A percentile compares a stretch with the other conserved stretches of the same genome.
These are phyloP conservation scores for Phytopythium litorale DNA, from an alignment of 352 stramenopile species.

Conservation along the genomic window DNA sequence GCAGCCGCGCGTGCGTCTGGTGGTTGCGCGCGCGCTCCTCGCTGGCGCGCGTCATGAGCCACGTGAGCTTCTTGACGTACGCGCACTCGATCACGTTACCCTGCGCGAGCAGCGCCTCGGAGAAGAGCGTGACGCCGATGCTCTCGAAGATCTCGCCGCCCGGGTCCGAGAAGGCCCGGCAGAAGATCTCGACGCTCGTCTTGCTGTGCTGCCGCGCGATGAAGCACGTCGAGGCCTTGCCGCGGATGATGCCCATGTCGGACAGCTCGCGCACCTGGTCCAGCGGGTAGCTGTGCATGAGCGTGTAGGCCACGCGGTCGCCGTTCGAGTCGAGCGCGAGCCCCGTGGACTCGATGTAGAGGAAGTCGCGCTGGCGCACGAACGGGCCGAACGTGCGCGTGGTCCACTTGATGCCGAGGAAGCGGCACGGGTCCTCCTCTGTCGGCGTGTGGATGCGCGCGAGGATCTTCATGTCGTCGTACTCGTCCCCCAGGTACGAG, in stretches of 20 bases:
- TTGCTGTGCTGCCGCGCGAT: constrained; percentile 26
- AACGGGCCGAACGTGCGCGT: constrained; percentile 24
- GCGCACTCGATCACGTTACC: constrained; percentile 47
- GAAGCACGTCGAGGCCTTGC: constrained; percentile 35
- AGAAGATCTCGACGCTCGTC: constrained; percentile 40
- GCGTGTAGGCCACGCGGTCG: constrained; percentile 17
- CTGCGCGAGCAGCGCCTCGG: constrained; percentile 30
- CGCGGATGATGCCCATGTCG: constrained; percentile 32
- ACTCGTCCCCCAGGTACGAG: constrained; percentile 31
- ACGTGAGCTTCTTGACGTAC: constrained; percentile 65
- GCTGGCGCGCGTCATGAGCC: constrained; percentile 29
- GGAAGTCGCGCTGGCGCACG: constrained; percentile 25
- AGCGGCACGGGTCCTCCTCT: constrained; percentile 32
- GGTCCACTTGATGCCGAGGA: constrained; percentile 38
- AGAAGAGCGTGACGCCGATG: constrained; percentile 31
- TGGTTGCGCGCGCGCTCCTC: constrained; percentile 13
- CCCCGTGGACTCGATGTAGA: constrained; percentile 35
- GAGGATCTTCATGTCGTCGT: constrained; percentile 31
- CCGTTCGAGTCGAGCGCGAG: constrained; percentile 25
- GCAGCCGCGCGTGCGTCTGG: constrained; percentile 14
- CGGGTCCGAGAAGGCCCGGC: constrained; percentile 39
- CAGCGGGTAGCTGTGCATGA: constrained; percentile 35
- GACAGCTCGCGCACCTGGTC: constrained; percentile 27
- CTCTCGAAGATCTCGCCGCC: constrained; percentile 30
- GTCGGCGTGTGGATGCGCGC: constrained; percentile 26